These are phyloP conservation scores for Rhizomucor pusillus DNA, from an alignment of 371 early-diverging fungal genomes.

Conservation along the genomic window DNA sequence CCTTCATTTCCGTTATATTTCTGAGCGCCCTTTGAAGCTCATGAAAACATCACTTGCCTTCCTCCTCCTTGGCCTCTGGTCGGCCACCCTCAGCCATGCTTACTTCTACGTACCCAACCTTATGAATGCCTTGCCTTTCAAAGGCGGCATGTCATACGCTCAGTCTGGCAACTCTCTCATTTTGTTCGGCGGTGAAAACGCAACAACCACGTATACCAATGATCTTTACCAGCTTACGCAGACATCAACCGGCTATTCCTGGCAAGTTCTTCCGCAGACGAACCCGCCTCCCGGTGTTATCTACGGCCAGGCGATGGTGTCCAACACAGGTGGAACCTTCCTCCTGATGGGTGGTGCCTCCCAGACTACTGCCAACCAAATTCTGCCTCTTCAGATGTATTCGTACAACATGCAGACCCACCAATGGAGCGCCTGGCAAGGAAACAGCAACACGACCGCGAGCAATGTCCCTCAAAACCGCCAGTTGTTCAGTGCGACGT, in stretches of 20 bases:
- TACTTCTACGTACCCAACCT: conserved; percentile 20
- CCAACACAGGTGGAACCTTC: conserved; percentile 12
- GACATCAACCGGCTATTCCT: conserved; percentile 13
- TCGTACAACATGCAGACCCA: conserved; percentile 12
- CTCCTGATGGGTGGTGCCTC: conserved; percentile 18
- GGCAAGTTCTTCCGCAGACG: conserved; percentile 18
- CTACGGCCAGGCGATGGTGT: conserved; percentile 22
- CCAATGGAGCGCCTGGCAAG: conserved; percentile 9
- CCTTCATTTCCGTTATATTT: conserved; percentile 1
- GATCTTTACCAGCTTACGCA: conserved; percentile 24
- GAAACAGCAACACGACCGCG: conserved; percentile 7
- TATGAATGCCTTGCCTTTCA: conserved; percentile 22
- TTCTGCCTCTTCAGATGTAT: conserved; percentile 14
- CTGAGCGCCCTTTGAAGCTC: background rate
- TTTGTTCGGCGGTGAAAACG: conserved; percentile 28
- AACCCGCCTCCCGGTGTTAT: conserved; percentile 9
- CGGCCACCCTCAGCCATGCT: conserved; percentile 9
- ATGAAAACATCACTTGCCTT: background rate
- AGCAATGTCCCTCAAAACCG: conserved; percentile 18
- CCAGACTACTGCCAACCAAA: conserved; percentile 1
- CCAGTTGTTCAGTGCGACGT: conserved; percentile 21
- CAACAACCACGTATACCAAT: conserved; percentile 17
- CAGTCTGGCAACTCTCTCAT: conserved; percentile 20
- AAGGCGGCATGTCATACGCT: conserved; percentile 24
- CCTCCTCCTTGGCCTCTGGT: conserved; percentile 2